A percentile compares a stretch with the other conserved stretches of the same genome.
These are phyloP conservation scores for Setaria viridis DNA, from an alignment of 202 grass and related monocot genomes.

Conservation along the genomic window DNA sequence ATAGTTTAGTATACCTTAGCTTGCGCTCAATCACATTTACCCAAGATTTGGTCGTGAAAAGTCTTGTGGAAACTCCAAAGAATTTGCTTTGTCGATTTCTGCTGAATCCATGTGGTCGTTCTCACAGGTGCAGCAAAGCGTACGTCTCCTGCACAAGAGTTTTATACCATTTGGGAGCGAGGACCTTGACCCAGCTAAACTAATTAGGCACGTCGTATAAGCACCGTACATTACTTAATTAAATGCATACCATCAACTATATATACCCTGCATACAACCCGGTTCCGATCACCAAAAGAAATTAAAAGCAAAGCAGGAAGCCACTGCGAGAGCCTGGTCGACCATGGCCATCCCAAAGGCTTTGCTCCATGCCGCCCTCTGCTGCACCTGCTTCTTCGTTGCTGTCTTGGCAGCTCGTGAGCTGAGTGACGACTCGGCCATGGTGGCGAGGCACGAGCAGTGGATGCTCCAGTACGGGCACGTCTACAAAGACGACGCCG, in stretches of 20 bases:
- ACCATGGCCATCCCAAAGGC: too few relatives aligned
- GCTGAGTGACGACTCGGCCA: not conserved
- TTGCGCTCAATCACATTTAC: not conserved
- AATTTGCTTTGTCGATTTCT: too few relatives aligned
- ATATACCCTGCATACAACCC: too few relatives aligned
- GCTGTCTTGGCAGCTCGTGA: not conserved
- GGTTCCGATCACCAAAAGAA: too few relatives aligned
- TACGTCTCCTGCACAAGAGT: not conserved
- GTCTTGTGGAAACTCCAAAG: not conserved
- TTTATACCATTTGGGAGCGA: not conserved
- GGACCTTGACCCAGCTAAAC: not conserved
- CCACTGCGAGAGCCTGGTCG: too few relatives aligned
- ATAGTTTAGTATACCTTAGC: too few relatives aligned
- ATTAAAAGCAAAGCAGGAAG: too few relatives aligned
- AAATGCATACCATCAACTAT: too few relatives aligned
- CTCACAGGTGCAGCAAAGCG: not conserved
- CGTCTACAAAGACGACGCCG: not conserved
- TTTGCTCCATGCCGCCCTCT: not conserved
- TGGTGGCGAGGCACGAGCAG: not conserved
- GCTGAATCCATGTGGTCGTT: not conserved
- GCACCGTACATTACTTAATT: not conserved
- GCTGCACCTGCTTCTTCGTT: not conserved
- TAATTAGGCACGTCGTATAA: not conserved
- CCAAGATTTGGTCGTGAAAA: not conserved
- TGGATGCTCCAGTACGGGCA: not conserved